A percentile compares a stretch with the other conserved stretches of the same genome.
These are phyloP conservation scores for Scorias spongiosa DNA, from an alignment of 2,329 filamentous ascomycete species.

Conservation along the genomic window DNA sequence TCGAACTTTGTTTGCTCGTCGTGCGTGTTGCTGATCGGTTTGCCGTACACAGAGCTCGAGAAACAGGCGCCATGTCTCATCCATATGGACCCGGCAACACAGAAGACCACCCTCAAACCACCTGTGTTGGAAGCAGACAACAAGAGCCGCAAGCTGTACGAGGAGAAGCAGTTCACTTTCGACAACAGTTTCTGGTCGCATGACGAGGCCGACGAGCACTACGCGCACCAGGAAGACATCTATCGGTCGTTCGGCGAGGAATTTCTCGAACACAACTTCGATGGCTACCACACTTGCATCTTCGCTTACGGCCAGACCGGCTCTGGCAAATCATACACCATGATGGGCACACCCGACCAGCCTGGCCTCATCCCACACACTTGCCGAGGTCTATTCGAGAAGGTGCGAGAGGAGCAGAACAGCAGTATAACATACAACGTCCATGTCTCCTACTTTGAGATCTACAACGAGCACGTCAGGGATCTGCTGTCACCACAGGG, in stretches of 20 bases:
- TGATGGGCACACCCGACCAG: slow-evolving; percentile 77
- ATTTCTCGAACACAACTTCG: slow-evolving; percentile 97
- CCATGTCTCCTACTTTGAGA: slow-evolving; percentile 95
- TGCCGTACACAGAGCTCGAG: slow-evolving; percentile 50
- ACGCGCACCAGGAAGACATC: slow-evolving; percentile 81
- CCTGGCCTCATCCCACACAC: slow-evolving; percentile 88
- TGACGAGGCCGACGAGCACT: slow-evolving; percentile 61
- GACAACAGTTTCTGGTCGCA: slow-evolving; percentile 99
- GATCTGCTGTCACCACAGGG: slow-evolving; percentile 74
- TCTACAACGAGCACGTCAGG: slow-evolving; percentile 98
- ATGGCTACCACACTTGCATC: slow-evolving; percentile 97
- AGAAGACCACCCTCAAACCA: slow-evolving; percentile 66
- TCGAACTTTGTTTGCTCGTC: not conserved
- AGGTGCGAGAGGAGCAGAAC: slow-evolving; percentile 71
- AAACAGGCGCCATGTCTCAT: slow-evolving; percentile 73
- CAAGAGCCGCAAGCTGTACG: slow-evolving; percentile 51
- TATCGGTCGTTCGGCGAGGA: slow-evolving; percentile 91
- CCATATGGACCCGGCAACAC: slow-evolving; percentile 74
- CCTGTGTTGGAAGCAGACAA: slow-evolving; percentile 30
- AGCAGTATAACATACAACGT: slow-evolving; percentile 94
- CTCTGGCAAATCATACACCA: slow-evolving; percentile 95
- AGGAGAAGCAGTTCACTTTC: slow-evolving; percentile 88
- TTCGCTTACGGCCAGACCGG: slow-evolving; percentile 98
- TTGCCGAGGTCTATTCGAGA: slow-evolving; percentile 88
- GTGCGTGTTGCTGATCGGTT: too few relatives aligned